Evolutionary conservation across 208 protist genomes (phyloP).

Genomic region (Angomonas deanei): DNA sequence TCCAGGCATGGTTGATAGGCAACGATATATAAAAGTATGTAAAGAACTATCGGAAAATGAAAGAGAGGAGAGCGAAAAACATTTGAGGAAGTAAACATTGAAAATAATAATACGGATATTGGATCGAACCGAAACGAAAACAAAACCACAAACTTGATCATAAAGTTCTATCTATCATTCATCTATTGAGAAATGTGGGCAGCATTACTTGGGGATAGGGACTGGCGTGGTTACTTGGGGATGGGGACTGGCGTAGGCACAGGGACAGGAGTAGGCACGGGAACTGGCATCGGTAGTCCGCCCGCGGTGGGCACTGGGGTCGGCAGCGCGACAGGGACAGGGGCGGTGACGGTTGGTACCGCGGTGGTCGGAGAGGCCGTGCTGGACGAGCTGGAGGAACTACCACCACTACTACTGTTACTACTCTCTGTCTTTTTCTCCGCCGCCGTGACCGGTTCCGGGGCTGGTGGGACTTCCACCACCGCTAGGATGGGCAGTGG

Average conservation of each 20-base stretch:
- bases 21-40: conserved; percentile 1
- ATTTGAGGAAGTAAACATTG: not conserved
- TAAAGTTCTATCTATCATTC: not conserved
- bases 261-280: not conserved
- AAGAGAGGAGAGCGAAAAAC: not conserved
- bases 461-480: not conserved
- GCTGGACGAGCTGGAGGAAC: not conserved
- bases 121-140: not conserved
- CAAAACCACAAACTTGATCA: not conserved
- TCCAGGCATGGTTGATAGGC: conserved; percentile 11
- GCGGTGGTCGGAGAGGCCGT: not conserved
- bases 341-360: not conserved
- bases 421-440: not conserved
- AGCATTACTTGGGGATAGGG: not conserved
- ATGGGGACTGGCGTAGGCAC: not conserved
- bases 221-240: not conserved
- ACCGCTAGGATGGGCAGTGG: not conserved
- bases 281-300: not conserved
- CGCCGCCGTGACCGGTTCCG: not conserved
- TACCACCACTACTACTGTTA: not conserved
- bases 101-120: not conserved
- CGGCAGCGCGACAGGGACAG: not conserved
- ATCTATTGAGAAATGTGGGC: not conserved
- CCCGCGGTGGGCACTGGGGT: not conserved
- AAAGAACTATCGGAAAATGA: not conserved